Evolutionary conservation across 2,329 filamentous ascomycete genomes (phyloP).

Genomic region (Knufia fluminis): DNA sequence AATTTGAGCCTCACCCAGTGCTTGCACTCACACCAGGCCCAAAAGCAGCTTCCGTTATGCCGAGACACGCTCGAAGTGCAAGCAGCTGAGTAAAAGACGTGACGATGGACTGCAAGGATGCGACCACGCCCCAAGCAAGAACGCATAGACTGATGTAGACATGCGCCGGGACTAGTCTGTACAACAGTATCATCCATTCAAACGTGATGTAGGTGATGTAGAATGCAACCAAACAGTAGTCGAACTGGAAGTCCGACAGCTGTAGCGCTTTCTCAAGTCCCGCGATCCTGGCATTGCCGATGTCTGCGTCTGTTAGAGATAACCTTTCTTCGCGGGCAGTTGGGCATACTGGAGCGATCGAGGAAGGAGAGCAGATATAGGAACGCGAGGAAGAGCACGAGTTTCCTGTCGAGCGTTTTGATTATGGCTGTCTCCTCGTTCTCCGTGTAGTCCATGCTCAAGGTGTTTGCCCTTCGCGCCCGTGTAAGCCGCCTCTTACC

Average conservation of each 20-base stretch:
- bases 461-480: slow-evolving; percentile 11
- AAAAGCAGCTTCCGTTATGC: slow-evolving; percentile 53
- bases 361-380: slow-evolving; percentile 80
- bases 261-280: slow-evolving; percentile 46
- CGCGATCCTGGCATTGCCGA: slow-evolving; percentile 55
- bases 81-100: slow-evolving; percentile 46
- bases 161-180: slow-evolving; percentile 51
- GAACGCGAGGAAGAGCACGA: slow-evolving; percentile 72
- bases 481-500: background rate
- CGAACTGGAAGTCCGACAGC: slow-evolving; percentile 48
- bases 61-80: slow-evolving; percentile 36
- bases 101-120: slow-evolving; percentile 51
- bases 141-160: slow-evolving; percentile 55
- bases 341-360: slow-evolving; percentile 65
- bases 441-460: slow-evolving; percentile 49
- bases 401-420: slow-evolving; percentile 63
- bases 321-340: slow-evolving; percentile 2
- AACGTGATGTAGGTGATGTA: slow-evolving; percentile 57
- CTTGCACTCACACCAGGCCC: slow-evolving; percentile 39
- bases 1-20: background rate
- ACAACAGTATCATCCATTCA: slow-evolving; percentile 58
- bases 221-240: slow-evolving; percentile 54
- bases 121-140: slow-evolving; percentile 65
- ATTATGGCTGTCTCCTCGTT: slow-evolving; percentile 67
- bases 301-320: slow-evolving; percentile 32